phyloP scores from a whole-genome alignment of 495 filamentous ascomycete species.

The Aspergillus mulundensis region DNA sequence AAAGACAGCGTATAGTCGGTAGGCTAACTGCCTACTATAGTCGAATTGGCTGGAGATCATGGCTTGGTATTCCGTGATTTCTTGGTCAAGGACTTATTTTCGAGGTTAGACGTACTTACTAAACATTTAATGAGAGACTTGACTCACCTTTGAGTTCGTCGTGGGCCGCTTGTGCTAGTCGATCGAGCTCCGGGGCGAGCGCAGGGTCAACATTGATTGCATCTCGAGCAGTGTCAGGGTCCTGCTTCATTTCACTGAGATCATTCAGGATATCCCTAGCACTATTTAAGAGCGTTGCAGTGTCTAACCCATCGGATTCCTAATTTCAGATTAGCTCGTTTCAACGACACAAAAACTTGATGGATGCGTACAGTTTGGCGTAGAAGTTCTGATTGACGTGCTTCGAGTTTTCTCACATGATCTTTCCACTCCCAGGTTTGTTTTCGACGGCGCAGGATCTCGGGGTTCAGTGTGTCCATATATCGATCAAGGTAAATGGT shows the following conservation, averaged over 20 bases:
- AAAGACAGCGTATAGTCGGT: constrained; percentile 87
- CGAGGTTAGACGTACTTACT: constrained; percentile 11
- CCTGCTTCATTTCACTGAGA: constrained; percentile 21
- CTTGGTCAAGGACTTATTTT: constrained; percentile 40
- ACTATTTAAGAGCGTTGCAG: constrained; percentile 27
- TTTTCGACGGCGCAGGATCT: constrained; percentile 57
- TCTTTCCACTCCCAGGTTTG: constrained; percentile 73
- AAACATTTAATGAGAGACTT: not conserved
- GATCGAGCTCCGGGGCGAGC: constrained; percentile 29
- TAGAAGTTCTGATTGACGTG: constrained; percentile 42
- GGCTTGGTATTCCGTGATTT: constrained; percentile 46
- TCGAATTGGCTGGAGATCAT: constrained; percentile 61
- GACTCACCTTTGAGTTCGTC: constrained; percentile 38
- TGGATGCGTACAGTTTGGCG: constrained; percentile 36
- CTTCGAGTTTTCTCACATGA: constrained; percentile 53
- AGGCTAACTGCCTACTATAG: constrained; percentile 54
- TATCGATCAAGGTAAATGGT: constrained; percentile 86
- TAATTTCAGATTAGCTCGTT: constrained; percentile 9
- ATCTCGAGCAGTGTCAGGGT: constrained; percentile 23
- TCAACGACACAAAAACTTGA: not conserved
- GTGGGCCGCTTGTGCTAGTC: constrained; percentile 29
- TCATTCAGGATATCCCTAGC: constrained; percentile 32
- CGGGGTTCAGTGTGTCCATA: constrained; percentile 61
- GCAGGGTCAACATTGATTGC: constrained; percentile 26
- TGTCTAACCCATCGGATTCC: constrained; percentile 35